Conservation (phyloP, 1,139 yeast genomes). For the Sugiyamaella castrensis region DNA sequence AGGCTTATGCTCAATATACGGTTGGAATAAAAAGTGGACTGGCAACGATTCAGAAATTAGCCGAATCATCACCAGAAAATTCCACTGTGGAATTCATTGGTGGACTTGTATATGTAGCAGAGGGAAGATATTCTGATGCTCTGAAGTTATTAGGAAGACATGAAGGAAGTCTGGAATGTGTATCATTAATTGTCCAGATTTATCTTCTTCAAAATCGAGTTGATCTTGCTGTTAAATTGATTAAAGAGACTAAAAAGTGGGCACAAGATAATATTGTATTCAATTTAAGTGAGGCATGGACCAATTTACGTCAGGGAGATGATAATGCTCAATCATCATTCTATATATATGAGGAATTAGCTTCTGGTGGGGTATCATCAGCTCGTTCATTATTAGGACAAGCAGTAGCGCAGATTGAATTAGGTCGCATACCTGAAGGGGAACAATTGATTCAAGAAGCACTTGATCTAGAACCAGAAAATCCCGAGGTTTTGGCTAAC, state of each 20-base stretch:
- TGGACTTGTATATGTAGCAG: constrained; percentile 35
- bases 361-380: constrained; percentile 46
- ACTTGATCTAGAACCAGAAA: constrained; percentile 37
- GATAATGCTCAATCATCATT: constrained; percentile 58
- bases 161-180: constrained; percentile 38
- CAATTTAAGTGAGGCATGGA: constrained; percentile 68
- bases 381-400: constrained; percentile 50
- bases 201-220: constrained; percentile 36
- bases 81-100: constrained; percentile 36
- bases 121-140: constrained; percentile 36
- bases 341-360: constrained; percentile 71
- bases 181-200: constrained; percentile 40
- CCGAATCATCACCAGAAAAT: constrained; percentile 25
- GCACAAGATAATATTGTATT: constrained; percentile 66
- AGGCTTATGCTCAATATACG: constrained; percentile 26
- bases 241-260: constrained; percentile 43
- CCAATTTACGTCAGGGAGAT: constrained; percentile 55
- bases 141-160: constrained; percentile 32
- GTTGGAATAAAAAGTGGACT: constrained; percentile 20
- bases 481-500: constrained; percentile 57
- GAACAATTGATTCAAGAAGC: constrained; percentile 47
- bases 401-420: constrained; percentile 46
- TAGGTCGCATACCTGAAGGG: constrained; percentile 50
- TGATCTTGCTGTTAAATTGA: constrained; percentile 36
- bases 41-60: constrained; percentile 27